phyloP scores from a whole-genome alignment of 495 filamentous ascomycete species.

The Talaromyces adpressus region DNA sequence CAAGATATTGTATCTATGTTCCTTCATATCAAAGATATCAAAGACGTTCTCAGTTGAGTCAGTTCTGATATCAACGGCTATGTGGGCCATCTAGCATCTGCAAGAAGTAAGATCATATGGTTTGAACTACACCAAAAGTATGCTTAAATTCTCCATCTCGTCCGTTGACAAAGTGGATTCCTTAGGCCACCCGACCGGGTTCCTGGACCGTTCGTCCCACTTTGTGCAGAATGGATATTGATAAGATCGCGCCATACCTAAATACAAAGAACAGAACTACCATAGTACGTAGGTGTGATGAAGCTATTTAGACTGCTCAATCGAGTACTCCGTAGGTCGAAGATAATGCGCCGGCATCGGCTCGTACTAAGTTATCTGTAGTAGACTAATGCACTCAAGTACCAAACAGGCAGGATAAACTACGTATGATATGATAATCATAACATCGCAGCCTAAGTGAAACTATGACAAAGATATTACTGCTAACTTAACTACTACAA shows the following conservation, averaged over 20 bases:
- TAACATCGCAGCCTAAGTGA: not conserved
- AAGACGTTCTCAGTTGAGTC: no score
- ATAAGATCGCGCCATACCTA: not conserved
- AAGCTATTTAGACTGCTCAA: not conserved
- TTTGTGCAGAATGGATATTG: not conserved
- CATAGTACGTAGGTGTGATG: no score
- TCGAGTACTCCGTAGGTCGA: not conserved
- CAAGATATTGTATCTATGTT: no score
- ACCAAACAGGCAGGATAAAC: not conserved
- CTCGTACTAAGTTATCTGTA: not conserved
- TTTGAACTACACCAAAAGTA: not conserved
- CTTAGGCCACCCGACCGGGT: not conserved
- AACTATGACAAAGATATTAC: not conserved
- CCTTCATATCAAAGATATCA: no score
- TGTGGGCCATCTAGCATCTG: not conserved
- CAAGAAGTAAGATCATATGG: not conserved
- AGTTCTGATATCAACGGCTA: not conserved
- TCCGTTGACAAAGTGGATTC: not conserved
- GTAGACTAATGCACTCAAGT: not conserved
- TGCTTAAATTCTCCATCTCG: not conserved
- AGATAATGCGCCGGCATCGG: not conserved
- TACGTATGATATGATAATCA: not conserved
- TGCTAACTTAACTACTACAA: no score
- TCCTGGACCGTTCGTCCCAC: constrained; percentile 12
- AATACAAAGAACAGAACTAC: not conserved